Base-by-base conservation (phyloP, 495 filamentous ascomycete species). In the Talaromyces proteolyticus region DNA sequence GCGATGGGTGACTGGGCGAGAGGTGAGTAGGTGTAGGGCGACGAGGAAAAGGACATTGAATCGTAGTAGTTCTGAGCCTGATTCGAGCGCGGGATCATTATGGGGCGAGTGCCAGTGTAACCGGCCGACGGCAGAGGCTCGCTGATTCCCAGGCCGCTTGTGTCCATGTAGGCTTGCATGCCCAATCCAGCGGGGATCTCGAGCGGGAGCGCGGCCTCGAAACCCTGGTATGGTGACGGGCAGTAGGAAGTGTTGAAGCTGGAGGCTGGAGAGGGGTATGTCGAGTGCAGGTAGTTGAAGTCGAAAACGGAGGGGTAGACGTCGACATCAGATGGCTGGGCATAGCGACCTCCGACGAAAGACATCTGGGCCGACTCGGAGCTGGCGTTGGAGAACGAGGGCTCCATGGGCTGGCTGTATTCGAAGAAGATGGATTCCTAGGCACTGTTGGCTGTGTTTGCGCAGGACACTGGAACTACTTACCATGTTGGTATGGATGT, bases 401-500 rank as follows among this genome's bases (percentile, higher is more conserved):
- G 56, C 36, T 60, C 56, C 58, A 64, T 61, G 22, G 58, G 53
- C 23, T 55, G 56, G 49, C 58, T 22, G 23, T 20, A 20, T 22
- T 42, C 41, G 41, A 42, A 42, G 19, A 14, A 22, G 14, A 42
- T 21, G 18, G 41, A 22, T 11, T 42, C 41, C 41, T 42, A 23
- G 19, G 23, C 2, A 22, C n/a, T 20, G 41, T 20, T 21, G 8
- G 18, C 23, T n/a, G 1, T 5, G 20, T 23, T 21, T 42, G n/a
- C n/a, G n/a, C n/a, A n/a, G n/a, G n/a, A n/a, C n/a, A n/a, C n/a
- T n/a, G n/a, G n/a, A n/a, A n/a, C n/a, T n/a, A n/a, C n/a, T 14
- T 42, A n/a, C 12, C 11, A 42, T 42, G 18, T 23, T 11, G 23
- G 12, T 21, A 22, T 10, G n/a, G 10, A 19, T 42, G 12, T 24